These are phyloP conservation scores for Schwanniomyces vanrijiae DNA, from an alignment of 805 yeast species.

Conservation along the genomic window DNA sequence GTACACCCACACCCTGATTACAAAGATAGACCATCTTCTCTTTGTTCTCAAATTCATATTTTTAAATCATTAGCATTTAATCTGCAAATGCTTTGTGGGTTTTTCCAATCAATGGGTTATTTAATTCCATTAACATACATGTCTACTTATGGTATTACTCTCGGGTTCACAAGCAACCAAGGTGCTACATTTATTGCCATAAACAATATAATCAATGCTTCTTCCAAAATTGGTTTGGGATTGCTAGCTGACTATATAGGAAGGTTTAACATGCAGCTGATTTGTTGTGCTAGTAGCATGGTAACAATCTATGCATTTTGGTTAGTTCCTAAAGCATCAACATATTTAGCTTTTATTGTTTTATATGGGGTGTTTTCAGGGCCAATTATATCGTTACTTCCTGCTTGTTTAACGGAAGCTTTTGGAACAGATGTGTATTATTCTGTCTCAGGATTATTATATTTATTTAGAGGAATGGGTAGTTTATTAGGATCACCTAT, in stretches of 20 bases:
- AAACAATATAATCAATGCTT: conserved; percentile 29
- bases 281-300: conserved; percentile 14
- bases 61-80: conserved; percentile 17
- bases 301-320: conserved; percentile 17
- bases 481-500: conserved; percentile 33
- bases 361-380: conserved; percentile 36
- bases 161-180: conserved; percentile 25
- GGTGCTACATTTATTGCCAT: conserved; percentile 36
- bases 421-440: conserved; percentile 26
- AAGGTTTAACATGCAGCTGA: conserved; percentile 16
- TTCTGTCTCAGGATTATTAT: conserved; percentile 32
- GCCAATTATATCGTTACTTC: conserved; percentile 32
- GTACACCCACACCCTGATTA: conserved; percentile 8
- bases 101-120: conserved; percentile 34
- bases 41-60: conserved; percentile 6
- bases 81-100: conserved; percentile 18
- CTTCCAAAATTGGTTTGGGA: conserved; percentile 10
- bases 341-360: conserved; percentile 30
- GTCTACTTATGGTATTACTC: conserved; percentile 31
- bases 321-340: conserved; percentile 16
- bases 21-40: conserved; percentile 6
- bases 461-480: conserved; percentile 32
- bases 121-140: conserved; percentile 31
- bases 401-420: conserved; percentile 30
- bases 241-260: conserved; percentile 17